These are phyloP conservation scores for Aschersonia sp. DNA, from an alignment of 2,329 filamentous ascomycete genomes.

Conservation along the genomic window DNA sequence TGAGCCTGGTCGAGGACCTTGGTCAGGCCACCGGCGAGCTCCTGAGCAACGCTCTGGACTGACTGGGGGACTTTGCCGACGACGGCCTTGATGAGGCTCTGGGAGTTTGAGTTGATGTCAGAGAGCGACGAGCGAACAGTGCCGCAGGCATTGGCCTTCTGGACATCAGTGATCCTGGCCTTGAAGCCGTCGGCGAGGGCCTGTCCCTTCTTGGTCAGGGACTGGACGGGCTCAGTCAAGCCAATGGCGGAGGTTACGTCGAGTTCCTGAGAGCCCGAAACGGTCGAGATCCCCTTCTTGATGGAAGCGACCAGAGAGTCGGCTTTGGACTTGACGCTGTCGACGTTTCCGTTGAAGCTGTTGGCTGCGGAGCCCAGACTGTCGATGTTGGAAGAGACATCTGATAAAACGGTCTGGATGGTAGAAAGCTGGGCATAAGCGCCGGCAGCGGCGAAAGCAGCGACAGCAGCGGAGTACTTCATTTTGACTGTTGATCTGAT, in stretches of 20 bases:
- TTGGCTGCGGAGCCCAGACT: constrained; percentile 10
- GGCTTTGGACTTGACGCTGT: constrained; percentile 8
- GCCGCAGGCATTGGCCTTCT: constrained; percentile 14
- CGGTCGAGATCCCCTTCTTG: constrained; percentile 6
- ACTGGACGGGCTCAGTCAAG: constrained; percentile 6
- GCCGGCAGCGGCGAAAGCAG: constrained; percentile 6
- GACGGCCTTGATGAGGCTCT: constrained; percentile 14
- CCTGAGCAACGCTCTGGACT: constrained; percentile 12
- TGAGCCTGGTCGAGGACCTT: constrained; percentile 10
- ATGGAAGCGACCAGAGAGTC: constrained; percentile 8
- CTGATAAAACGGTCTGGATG: constrained; percentile 5
- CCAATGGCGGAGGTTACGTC: constrained; percentile 6
- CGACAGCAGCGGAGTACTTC: constrained; percentile 7
- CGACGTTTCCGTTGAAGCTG: constrained; percentile 10
- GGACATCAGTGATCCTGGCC: constrained; percentile 11
- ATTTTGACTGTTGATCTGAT: constrained; percentile 3
- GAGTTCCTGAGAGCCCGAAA: constrained; percentile 5
- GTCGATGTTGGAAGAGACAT: constrained; percentile 6
- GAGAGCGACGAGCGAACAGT: constrained; percentile 10
- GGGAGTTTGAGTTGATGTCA: constrained; percentile 10
- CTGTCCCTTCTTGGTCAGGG: constrained; percentile 12
- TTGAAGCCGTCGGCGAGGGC: constrained; percentile 11
- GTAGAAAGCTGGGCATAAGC: constrained; percentile 5
- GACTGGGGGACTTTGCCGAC: constrained; percentile 14
- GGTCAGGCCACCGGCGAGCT: constrained; percentile 11